These are phyloP conservation scores for Taiozyma sp. DNA, from an alignment of 1,139 yeast species.

Conservation along the genomic window DNA sequence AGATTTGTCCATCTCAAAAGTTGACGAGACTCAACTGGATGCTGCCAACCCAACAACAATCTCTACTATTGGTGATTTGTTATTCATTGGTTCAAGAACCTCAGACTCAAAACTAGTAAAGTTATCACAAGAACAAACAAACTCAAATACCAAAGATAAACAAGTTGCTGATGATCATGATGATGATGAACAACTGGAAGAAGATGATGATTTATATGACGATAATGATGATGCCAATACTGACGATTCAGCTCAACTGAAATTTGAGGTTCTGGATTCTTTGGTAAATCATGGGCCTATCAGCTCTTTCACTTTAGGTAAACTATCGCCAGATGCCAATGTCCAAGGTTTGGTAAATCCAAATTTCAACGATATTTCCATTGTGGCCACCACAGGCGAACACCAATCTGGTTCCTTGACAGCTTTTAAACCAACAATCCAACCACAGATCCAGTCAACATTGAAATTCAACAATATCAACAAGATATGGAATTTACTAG, in stretches of 20 bases:
- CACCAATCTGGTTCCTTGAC: conserved; percentile 52
- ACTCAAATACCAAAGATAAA: conserved; percentile 28
- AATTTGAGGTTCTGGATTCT: conserved; percentile 43
- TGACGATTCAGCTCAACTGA: conserved; percentile 19
- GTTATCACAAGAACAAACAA: conserved; percentile 17
- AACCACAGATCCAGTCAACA: conserved; percentile 63
- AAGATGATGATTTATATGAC: conserved; percentile 30
- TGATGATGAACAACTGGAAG: conserved; percentile 24
- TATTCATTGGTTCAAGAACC: conserved; percentile 41
- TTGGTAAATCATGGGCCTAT: conserved; percentile 73
- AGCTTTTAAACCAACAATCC: conserved; percentile 57
- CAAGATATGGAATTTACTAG: conserved; percentile 61
- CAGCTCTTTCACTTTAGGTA: conserved; percentile 64
- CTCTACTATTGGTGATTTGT: conserved; percentile 17
- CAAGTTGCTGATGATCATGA: conserved; percentile 25
- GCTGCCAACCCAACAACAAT: conserved; percentile 19
- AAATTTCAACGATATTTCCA: conserved; percentile 56
- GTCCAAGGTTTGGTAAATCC: conserved; percentile 67
- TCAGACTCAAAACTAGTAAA: conserved; percentile 33
- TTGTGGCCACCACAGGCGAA: conserved; percentile 70
- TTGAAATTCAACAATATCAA: conserved; percentile 73
- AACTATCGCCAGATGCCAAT: conserved; percentile 48
- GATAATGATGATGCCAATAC: conserved; percentile 30
- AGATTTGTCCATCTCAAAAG: conserved; percentile 25
- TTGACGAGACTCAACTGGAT: conserved; percentile 10